Base-by-base conservation (phyloP, 176 grass and related monocot genomes). In the Microstegium vimineum region DNA sequence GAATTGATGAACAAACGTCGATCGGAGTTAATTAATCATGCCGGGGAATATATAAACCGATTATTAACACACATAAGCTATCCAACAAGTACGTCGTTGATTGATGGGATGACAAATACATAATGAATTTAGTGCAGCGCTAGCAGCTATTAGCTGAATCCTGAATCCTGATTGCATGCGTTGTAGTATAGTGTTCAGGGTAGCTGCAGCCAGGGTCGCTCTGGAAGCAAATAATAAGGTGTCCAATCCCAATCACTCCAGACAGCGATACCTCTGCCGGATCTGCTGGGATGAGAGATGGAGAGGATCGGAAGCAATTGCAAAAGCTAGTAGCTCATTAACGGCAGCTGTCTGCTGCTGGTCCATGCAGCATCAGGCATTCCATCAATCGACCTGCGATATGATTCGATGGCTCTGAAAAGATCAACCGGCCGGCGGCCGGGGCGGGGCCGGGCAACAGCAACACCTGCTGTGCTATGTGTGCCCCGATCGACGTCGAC, bases 221-320 rank as follows among this genome's bases (percentile, higher is more conserved):
- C 59, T 71, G 75, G 81, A 42, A 42, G 61, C 33, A n/a, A n/a
- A n/a, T 26, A 45, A 28, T 77, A 79, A 82, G 82, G 82, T 91
- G 90, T 82, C 82, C 72, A 54, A 69, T 91, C 86, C 68, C 90
- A 78, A 88, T 91, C 84, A 85, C 59, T 37, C 14, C 3, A 17
- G 81, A 81, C 64, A 88, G 68, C 66, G 69, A 87, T 62, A 51
- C 69, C 62, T 74, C 64, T 90, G 71, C 42, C 35, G 16, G 37
- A 62, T 66, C 67, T 40, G 32, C 20, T 45, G n/a, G 23, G 52
- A 17, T 4, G 2, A n/a, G 52, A 20, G 52, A n/a, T n/a, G 52
- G 56, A 62, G 62, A 79, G 43, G 63, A 33, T 80, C 62, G 32
- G 63, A 52, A 80, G 63, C 77, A 54, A 80, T 80, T 20, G 77